Evolutionary conservation across 2,329 filamentous ascomycete genomes (phyloP).

Genomic region (Fusarium goolgardi): DNA sequence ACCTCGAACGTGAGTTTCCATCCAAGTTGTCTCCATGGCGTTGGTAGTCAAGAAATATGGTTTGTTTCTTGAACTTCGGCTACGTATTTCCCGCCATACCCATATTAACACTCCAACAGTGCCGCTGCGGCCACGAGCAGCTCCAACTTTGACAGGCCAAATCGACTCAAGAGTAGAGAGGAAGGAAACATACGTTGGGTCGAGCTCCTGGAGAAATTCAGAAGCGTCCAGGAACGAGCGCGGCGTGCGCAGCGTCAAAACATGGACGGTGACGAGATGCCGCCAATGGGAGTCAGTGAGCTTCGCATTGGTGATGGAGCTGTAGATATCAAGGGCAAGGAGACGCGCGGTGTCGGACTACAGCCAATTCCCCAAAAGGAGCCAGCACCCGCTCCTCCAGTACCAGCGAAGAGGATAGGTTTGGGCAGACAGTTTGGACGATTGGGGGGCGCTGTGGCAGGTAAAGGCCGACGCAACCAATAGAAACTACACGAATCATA

Average conservation of each 20-base stretch:
- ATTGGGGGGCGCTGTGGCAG: conserved; percentile 76
- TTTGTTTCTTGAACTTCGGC: background rate
- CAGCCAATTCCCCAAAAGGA: conserved; percentile 65
- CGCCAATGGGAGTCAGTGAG: conserved; percentile 58
- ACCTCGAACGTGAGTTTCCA: conserved; percentile 72
- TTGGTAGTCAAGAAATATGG: background rate
- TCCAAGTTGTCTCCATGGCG: background rate
- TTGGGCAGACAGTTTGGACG: conserved; percentile 76
- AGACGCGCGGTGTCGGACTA: conserved; percentile 51
- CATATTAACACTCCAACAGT: conserved; percentile 45
- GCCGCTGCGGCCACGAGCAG: conserved; percentile 61
- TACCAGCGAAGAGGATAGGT: conserved; percentile 68
- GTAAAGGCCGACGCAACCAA: conserved; percentile 67
- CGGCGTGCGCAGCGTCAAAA: conserved; percentile 74
- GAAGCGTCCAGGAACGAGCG: conserved; percentile 86
- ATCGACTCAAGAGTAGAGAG: conserved; percentile 82
- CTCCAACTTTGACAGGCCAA: conserved; percentile 76
- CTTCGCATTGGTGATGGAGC: conserved; percentile 57
- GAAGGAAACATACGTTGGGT: conserved; percentile 90
- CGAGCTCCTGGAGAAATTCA: conserved; percentile 95
- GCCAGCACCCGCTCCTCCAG: conserved; percentile 54
- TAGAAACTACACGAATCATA: conserved; percentile 13
- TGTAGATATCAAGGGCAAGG: conserved; percentile 57
- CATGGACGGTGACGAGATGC: conserved; percentile 62
- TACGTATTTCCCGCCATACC: too few species aligned